These are phyloP conservation scores for Spongiforma sp. DNA, from an alignment of 1,284 basidiomycete genomes.

Conservation along the genomic window DNA sequence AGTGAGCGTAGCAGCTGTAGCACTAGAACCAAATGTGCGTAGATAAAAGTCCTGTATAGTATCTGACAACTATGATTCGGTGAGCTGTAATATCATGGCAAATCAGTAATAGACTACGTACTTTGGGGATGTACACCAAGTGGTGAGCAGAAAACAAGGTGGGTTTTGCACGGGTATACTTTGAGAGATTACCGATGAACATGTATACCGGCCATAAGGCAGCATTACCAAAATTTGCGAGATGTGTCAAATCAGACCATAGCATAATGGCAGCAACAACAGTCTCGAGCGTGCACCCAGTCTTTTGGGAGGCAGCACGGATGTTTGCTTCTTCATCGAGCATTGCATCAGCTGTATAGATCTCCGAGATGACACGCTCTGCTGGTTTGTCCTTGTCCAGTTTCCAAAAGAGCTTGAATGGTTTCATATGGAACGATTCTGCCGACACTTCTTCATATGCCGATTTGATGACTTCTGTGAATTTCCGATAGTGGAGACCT, in stretches of 20 bases:
- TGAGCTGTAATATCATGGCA: too few relatives aligned
- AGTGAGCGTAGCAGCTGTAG: too few relatives aligned
- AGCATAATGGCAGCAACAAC: conserved; percentile 36
- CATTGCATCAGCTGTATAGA: conserved; percentile 40
- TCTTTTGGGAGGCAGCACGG: conserved; percentile 10
- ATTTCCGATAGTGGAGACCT: conserved; percentile 20
- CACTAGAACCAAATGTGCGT: too few relatives aligned
- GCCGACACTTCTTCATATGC: conserved; percentile 16
- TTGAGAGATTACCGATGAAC: conserved; percentile 40
- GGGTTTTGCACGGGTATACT: conserved; percentile 33
- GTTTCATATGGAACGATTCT: conserved; percentile 25
- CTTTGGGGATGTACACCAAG: too few relatives aligned
- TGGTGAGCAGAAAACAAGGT: conserved; percentile 25
- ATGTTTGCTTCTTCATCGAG: conserved; percentile 32
- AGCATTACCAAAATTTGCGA: conserved; percentile 39
- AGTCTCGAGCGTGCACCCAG: conserved; percentile 25
- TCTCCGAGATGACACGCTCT: conserved; percentile 35
- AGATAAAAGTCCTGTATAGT: too few relatives aligned
- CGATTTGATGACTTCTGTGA: conserved; percentile 21
- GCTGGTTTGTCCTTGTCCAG: not conserved
- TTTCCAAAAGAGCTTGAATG: conserved; percentile 32
- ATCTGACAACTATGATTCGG: too few relatives aligned
- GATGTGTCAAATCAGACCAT: conserved; percentile 40
- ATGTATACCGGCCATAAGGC: conserved; percentile 41
- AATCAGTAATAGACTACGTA: too few relatives aligned